Conservation (phyloP, 2,329 filamentous ascomycete genomes). For the Pseudogymnoascus pannorum region DNA sequence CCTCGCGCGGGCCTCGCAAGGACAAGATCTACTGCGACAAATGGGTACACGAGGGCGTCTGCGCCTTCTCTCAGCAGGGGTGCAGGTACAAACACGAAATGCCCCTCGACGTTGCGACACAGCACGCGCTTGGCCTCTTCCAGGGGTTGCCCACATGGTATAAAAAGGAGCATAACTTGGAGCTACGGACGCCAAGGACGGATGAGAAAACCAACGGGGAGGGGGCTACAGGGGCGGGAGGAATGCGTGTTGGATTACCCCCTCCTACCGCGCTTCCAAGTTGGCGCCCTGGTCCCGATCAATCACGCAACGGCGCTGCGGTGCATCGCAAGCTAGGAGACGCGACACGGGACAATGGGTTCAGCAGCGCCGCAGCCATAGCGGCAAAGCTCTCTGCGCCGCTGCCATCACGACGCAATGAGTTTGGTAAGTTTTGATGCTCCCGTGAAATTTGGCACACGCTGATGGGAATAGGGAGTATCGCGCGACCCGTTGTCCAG, state of each 20-base stretch:
- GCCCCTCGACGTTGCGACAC: constrained; percentile 60
- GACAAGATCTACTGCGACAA: constrained; percentile 77
- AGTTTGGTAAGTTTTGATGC: background rate
- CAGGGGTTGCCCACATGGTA: constrained; percentile 56
- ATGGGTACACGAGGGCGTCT: constrained; percentile 81
- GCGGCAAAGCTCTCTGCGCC: background rate
- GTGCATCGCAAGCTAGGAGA: background rate
- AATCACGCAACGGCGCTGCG: background rate
- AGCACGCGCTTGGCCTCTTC: constrained; percentile 64
- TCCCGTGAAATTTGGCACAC: background rate
- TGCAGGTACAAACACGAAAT: constrained; percentile 90
- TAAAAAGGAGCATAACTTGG: constrained; percentile 40
- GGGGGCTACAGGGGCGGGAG: background rate
- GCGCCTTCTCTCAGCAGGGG: constrained; percentile 77
- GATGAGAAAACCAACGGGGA: background rate
- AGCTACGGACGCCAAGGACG: background rate
- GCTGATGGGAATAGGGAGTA: background rate
- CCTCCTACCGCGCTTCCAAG: background rate
- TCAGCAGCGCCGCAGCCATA: background rate
- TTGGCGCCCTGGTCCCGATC: background rate
- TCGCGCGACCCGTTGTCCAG: background rate
- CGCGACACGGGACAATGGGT: background rate
- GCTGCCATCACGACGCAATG: background rate
- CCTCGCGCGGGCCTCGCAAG: constrained; percentile 12
- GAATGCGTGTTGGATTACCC: background rate